Conservation (phyloP, 768 basidiomycete genomes). For the Fomitopsis serialis region DNA sequence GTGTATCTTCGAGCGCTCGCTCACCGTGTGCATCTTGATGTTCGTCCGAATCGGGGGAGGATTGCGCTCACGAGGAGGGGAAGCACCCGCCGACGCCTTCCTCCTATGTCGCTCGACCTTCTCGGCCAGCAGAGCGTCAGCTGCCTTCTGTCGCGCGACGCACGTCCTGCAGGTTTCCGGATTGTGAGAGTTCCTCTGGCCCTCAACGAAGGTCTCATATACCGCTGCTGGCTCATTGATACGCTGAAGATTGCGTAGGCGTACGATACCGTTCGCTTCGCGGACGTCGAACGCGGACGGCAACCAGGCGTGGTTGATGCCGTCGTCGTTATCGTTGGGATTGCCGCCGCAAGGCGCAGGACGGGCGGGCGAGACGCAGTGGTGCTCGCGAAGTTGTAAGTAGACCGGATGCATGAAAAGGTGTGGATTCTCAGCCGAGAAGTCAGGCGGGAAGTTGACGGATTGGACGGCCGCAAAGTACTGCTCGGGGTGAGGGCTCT, state of each 20-base stretch:
- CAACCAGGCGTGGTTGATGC: conserved; percentile 38
- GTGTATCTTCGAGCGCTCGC: neutral
- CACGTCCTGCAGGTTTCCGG: conserved; percentile 30
- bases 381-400: conserved; percentile 54
- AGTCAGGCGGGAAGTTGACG: conserved; percentile 15
- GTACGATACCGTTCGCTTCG: neutral
- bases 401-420: conserved; percentile 46
- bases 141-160: neutral
- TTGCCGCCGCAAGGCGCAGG: conserved; percentile 18
- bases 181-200: conserved; percentile 36
- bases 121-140: conserved; percentile 3
- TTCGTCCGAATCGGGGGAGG: neutral
- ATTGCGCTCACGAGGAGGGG: neutral
- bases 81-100: neutral
- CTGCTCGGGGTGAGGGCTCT: conserved; percentile 17
- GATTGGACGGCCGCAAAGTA: conserved; percentile 22
- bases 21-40: neutral
- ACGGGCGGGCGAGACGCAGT: conserved; percentile 36
- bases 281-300: conserved; percentile 11
- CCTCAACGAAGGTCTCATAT: conserved; percentile 41
- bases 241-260: neutral
- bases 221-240: neutral
- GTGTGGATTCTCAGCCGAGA: conserved; percentile 11
- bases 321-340: conserved; percentile 26
- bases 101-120: neutral